These are phyloP conservation scores for Meyerozyma athensensis DNA, from an alignment of 1,139 yeast genomes.

Conservation along the genomic window DNA sequence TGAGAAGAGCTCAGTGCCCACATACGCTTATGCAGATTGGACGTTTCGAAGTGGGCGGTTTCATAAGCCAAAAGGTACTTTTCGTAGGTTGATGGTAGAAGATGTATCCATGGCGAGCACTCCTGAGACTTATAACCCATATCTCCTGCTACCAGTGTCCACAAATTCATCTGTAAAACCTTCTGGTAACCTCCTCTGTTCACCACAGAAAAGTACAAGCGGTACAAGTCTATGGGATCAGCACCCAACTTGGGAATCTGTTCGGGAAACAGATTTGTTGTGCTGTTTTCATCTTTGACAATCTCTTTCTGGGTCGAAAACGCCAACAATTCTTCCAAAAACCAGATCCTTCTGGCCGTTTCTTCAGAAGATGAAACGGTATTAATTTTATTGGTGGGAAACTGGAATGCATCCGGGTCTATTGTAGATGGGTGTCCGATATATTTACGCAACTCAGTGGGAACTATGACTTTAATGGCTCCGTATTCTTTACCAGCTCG, in stretches of 20 bases:
- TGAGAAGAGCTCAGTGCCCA: constrained; percentile 6
- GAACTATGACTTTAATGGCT: constrained; percentile 69
- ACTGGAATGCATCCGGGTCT: constrained; percentile 46
- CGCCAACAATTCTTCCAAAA: constrained; percentile 25
- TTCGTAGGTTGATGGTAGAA: constrained; percentile 56
- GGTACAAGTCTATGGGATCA: constrained; percentile 50
- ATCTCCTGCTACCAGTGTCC: constrained; percentile 72
- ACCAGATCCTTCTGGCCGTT: constrained; percentile 23
- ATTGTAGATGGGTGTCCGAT: constrained; percentile 28
- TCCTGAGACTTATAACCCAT: constrained; percentile 63
- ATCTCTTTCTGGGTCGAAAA: constrained; percentile 18
- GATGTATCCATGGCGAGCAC: constrained; percentile 65
- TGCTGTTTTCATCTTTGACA: constrained; percentile 7
- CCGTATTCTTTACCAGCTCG: constrained; percentile 53
- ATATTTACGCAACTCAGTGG: constrained; percentile 30
- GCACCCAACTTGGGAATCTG: constrained; percentile 42
- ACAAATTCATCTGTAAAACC: constrained; percentile 51
- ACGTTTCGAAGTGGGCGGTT: not conserved
- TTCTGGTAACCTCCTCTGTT: constrained; percentile 55
- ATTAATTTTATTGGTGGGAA: too few relatives aligned
- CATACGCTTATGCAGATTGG: not conserved
- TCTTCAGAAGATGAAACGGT: too few relatives aligned
- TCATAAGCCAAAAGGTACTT: constrained; percentile 33
- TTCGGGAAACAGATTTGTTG: constrained; percentile 23
- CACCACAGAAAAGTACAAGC: constrained; percentile 46